Evolutionary conservation across 140 eudicot species (phyloP).

Genomic region (Bidens hawaiensis): DNA sequence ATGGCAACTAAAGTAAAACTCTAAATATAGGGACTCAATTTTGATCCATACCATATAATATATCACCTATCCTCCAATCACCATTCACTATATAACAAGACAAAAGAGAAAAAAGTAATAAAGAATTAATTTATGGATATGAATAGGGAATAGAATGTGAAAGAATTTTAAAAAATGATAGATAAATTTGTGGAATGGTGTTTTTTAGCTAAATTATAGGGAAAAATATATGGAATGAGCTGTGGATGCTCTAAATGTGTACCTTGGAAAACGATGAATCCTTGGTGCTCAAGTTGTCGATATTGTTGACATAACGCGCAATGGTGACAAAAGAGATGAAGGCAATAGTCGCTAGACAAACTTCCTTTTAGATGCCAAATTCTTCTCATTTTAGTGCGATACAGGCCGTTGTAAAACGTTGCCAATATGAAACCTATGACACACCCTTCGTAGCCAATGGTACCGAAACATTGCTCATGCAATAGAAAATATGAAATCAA

Average conservation of each 20-base stretch:
- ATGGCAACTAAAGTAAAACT: too few species aligned
- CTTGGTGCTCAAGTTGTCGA: constrained; percentile 40
- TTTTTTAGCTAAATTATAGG: too few species aligned
- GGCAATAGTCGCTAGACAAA: constrained; percentile 25
- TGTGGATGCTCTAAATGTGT: background rate
- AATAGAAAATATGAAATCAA: constrained; percentile 7
- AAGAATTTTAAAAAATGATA: too few species aligned
- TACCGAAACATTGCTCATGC: constrained; percentile 22
- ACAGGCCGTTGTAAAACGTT: constrained; percentile 26
- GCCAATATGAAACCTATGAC: constrained; percentile 32
- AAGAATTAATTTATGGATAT: too few species aligned
- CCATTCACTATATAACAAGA: too few species aligned
- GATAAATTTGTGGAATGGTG: too few species aligned
- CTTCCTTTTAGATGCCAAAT: constrained; percentile 31
- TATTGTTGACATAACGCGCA: constrained; percentile 41
- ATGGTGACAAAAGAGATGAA: constrained; percentile 35
- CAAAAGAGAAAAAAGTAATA: too few species aligned
- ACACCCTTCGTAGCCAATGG: constrained; percentile 33
- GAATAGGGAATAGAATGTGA: too few species aligned
- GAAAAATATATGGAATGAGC: too few species aligned
- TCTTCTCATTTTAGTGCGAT: constrained; percentile 35
- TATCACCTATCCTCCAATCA: too few species aligned
- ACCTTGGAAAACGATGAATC: constrained; percentile 37
- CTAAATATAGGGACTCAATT: too few species aligned
- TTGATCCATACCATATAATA: too few species aligned